Conservation (phyloP, 2,329 filamentous ascomycete genomes). For the Penicillium polonicum region DNA sequence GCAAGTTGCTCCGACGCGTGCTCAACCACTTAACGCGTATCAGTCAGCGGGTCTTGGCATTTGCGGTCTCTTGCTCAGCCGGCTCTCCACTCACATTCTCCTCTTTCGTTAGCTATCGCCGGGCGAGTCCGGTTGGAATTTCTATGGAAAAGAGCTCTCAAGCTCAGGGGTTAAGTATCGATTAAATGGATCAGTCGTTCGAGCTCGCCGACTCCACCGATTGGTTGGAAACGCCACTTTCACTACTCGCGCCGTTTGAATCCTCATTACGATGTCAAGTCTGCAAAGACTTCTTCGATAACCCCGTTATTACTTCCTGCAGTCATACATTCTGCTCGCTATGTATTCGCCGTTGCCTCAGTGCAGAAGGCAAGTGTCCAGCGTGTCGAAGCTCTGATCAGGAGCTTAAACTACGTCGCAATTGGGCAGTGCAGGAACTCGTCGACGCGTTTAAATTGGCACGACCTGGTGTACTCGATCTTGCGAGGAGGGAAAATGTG, state of each 20-base stretch:
- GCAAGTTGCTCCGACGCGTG: constrained; percentile 32
- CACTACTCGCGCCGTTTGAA: constrained; percentile 59
- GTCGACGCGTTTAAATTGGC: constrained; percentile 73
- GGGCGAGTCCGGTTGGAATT: background rate
- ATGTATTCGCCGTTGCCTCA: constrained; percentile 85
- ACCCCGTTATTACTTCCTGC: constrained; percentile 92
- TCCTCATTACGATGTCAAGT: constrained; percentile 88
- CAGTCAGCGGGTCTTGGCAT: constrained; percentile 43
- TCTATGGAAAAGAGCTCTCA: background rate
- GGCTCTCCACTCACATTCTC: constrained; percentile 14
- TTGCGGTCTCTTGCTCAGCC: constrained; percentile 4
- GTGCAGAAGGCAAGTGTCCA: constrained; percentile 81
- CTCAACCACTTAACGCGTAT: constrained; percentile 45
- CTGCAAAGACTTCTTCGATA: constrained; percentile 95
- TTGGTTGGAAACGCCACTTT: constrained; percentile 50
- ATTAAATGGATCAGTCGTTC: constrained; percentile 37
- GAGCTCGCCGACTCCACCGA: constrained; percentile 48
- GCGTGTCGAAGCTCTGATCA: constrained; percentile 77
- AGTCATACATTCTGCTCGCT: constrained; percentile 95
- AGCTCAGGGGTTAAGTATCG: background rate
- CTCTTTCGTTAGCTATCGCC: background rate
- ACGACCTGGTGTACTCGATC: constrained; percentile 60
- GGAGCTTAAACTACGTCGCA: constrained; percentile 78
- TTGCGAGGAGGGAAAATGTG: constrained; percentile 58
- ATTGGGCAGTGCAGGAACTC: constrained; percentile 80